These are phyloP conservation scores for Boletus rubropictus DNA, from an alignment of 768 basidiomycete species.

Conservation along the genomic window DNA sequence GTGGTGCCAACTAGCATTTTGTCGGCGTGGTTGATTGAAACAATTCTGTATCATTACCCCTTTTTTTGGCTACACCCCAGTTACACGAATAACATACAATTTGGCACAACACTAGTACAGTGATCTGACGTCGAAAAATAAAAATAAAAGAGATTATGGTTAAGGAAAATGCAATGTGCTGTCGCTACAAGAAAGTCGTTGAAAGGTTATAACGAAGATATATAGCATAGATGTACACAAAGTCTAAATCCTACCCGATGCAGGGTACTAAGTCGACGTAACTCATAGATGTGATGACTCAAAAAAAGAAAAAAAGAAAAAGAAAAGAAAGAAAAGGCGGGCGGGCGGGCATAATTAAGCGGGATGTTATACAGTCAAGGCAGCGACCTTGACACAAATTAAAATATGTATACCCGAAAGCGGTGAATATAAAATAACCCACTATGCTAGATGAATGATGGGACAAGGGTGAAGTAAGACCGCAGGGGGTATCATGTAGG, in stretches of 20 bases:
- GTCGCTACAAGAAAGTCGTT: slow-evolving; percentile 6
- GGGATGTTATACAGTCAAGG: background rate
- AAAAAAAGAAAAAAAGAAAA: too few species aligned
- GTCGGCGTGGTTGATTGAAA: background rate
- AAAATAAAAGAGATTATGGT: background rate
- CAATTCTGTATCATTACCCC: slow-evolving; percentile 5
- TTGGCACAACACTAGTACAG: slow-evolving; percentile 16
- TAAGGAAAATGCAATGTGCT: slow-evolving; percentile 18
- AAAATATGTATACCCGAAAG: slow-evolving; percentile 1
- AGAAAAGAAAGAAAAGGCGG: background rate
- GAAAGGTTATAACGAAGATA: slow-evolving; percentile 5
- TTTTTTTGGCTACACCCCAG: background rate
- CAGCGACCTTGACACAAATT: background rate
- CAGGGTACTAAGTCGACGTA: slow-evolving; percentile 4
- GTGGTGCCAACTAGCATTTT: slow-evolving; percentile 49
- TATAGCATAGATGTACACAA: slow-evolving; percentile 16
- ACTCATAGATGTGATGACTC: slow-evolving; percentile 8
- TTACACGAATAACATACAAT: slow-evolving; percentile 10
- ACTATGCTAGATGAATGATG: slow-evolving; percentile 12
- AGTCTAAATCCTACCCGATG: slow-evolving; percentile 23
- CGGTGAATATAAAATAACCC: slow-evolving; percentile 1
- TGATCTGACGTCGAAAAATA: slow-evolving; percentile 11
- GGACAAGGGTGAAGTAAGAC: background rate
- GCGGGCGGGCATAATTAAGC: too few species aligned
- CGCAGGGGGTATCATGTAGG: slow-evolving; percentile 7